Evolutionary conservation across 768 basidiomycete genomes (phyloP).

Genomic region (Thelephora ganbajun): DNA sequence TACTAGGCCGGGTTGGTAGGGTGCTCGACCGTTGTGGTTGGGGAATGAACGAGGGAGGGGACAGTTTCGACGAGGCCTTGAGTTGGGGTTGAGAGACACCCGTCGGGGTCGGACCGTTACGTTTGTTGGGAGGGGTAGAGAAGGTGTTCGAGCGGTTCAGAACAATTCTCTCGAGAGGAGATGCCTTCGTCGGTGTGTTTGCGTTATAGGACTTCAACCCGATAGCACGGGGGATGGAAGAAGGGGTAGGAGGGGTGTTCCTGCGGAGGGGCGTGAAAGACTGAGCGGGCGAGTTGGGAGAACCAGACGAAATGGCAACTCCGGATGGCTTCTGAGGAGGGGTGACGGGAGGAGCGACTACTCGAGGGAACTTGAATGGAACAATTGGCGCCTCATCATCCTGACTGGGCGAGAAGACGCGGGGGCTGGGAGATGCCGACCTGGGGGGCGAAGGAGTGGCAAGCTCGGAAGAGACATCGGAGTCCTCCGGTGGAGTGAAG

Average conservation of each 20-base stretch:
- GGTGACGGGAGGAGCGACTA: neutral
- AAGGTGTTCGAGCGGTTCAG: slow-evolving; percentile 16
- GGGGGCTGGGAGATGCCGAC: neutral
- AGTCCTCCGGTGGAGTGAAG: slow-evolving; percentile 41
- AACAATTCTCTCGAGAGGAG: slow-evolving; percentile 9
- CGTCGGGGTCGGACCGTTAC: slow-evolving; percentile 31
- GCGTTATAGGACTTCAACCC: slow-evolving; percentile 19
- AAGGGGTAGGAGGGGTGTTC: slow-evolving; percentile 16
- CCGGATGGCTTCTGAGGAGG: neutral
- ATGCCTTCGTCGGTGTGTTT: slow-evolving; percentile 14
- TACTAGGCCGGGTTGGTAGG: slow-evolving; percentile 9
- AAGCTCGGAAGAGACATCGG: slow-evolving; percentile 7
- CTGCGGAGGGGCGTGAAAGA: neutral
- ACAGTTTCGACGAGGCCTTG: neutral
- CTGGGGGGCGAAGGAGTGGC: slow-evolving; percentile 6
- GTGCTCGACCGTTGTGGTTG: slow-evolving; percentile 27
- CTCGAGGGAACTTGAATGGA: neutral
- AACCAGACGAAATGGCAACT: slow-evolving; percentile 3
- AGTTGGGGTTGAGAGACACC: slow-evolving; percentile 47
- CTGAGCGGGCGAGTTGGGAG: neutral
- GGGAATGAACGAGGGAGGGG: slow-evolving; percentile 11
- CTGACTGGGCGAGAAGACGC: neutral
- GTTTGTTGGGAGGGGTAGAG: slow-evolving; percentile 40
- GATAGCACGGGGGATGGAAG: slow-evolving; percentile 35
- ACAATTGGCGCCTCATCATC: neutral